These are phyloP conservation scores for Phytophthora idaei DNA, from an alignment of 352 stramenopile species.

Conservation along the genomic window DNA sequence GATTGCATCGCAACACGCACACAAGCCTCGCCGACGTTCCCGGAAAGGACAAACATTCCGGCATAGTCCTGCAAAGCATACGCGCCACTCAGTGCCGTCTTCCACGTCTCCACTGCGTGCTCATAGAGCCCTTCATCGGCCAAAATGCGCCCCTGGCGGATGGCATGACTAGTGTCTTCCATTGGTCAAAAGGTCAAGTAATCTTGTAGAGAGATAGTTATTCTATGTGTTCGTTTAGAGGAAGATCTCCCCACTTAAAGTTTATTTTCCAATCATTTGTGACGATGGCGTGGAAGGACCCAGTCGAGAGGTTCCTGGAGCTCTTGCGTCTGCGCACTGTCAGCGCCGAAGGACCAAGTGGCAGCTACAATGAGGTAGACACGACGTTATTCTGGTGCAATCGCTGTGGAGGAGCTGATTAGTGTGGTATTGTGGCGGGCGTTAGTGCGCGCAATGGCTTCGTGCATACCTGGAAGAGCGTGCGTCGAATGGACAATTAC, in stretches of 20 bases:
- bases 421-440: background rate
- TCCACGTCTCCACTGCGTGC: constrained; percentile 55
- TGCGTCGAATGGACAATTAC: constrained; percentile 23
- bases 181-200: constrained; percentile 26
- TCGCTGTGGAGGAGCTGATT: background rate
- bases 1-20: constrained; percentile 26
- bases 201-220: constrained; percentile 27
- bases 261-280: constrained; percentile 2
- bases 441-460: constrained; percentile 77
- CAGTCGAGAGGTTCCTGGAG: constrained; percentile 76
- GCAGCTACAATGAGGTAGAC: constrained; percentile 66
- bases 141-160: constrained; percentile 46
- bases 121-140: constrained; percentile 39
- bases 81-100: constrained; percentile 45
- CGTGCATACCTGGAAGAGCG: constrained; percentile 52
- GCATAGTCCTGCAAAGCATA: constrained; percentile 60
- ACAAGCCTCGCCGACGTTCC: constrained; percentile 69
- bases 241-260: constrained; percentile 1
- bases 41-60: constrained; percentile 69
- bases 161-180: constrained; percentile 38
- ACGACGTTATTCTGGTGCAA: background rate
- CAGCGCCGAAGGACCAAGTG: constrained; percentile 69
- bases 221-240: constrained; percentile 12
- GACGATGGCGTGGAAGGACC: constrained; percentile 32
- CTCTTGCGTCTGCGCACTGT: constrained; percentile 82